Conservation (phyloP, 805 yeast species). For the Myxozyma vanderwaltii region DNA sequence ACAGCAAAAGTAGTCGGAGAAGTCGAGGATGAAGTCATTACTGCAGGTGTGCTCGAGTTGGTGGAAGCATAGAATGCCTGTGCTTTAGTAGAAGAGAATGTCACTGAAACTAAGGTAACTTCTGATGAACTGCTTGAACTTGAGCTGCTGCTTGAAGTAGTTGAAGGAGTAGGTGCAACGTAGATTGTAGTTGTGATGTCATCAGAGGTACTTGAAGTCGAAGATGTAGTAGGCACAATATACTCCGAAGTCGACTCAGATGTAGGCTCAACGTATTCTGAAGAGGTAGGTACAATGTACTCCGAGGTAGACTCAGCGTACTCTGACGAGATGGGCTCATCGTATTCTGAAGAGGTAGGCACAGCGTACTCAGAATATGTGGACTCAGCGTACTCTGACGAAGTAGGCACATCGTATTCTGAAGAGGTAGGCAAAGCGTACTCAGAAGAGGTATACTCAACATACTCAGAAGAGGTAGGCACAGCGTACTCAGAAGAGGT, state of each 20-base stretch:
- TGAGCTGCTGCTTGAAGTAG: not conserved
- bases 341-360: constrained; percentile 18
- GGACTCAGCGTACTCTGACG: constrained; percentile 10
- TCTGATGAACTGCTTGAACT: not conserved
- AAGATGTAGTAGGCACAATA: constrained; percentile 13
- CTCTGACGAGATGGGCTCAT: not conserved
- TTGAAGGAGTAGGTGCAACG: constrained; percentile 6
- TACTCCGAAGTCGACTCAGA: constrained; percentile 1
- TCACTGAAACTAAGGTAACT: constrained; percentile 2
- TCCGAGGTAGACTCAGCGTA: not conserved
- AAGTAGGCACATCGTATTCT: not conserved
- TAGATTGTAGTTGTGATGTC: constrained; percentile 3
- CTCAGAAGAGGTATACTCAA: constrained; percentile 3
- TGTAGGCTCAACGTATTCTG: constrained; percentile 1
- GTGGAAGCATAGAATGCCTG: constrained; percentile 1
- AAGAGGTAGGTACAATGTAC: constrained; percentile 5
- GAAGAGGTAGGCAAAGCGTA: constrained; percentile 1
- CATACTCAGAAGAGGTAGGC: constrained; percentile 6
- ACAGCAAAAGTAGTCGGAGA: constrained; percentile 7
- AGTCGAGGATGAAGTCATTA: not conserved
- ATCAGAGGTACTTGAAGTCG: too few species aligned
- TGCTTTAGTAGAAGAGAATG: not conserved
- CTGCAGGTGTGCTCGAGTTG: not conserved
- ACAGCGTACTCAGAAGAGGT: not conserved
- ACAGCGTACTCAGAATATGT: constrained; percentile 6